Evolutionary conservation across 164 flowering plant genomes (phyloP).

Genomic region (Taxillus chinensis): DNA sequence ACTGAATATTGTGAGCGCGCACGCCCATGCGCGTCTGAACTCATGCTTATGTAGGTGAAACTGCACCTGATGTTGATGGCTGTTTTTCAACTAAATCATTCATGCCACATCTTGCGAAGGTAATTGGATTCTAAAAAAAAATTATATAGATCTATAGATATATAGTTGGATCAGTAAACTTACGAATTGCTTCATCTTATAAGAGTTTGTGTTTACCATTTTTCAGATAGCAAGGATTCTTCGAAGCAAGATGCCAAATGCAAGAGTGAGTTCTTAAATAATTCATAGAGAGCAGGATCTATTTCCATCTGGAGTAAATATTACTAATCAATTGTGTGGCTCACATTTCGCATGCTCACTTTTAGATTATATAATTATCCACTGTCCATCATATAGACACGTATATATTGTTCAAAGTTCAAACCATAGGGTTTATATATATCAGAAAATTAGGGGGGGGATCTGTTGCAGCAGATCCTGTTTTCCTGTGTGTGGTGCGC

Average conservation of each 20-base stretch:
- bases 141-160: neutral
- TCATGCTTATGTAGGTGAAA: slow-evolving; percentile 40
- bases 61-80: slow-evolving; percentile 68
- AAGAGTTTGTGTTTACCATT: slow-evolving; percentile 6
- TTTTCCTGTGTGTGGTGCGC: too few species aligned
- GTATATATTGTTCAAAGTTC: too few species aligned
- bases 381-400: neutral
- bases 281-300: neutral
- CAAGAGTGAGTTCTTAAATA: slow-evolving; percentile 39
- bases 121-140: slow-evolving; percentile 11
- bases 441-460: too few species aligned
- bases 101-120: slow-evolving; percentile 69
- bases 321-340: neutral
- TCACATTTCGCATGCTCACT: too few species aligned
- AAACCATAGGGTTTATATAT: too few species aligned
- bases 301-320: neutral
- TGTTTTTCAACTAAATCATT: slow-evolving; percentile 68
- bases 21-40: neutral
- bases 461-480: too few species aligned
- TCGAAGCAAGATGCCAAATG: slow-evolving; percentile 74
- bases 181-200: neutral
- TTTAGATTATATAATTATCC: neutral
- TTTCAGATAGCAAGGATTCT: slow-evolving; percentile 68
- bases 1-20: too few species aligned
- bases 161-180: neutral